Conservation (phyloP, 2,329 filamentous ascomycete species). For the Conoideocrella luteorostrata region DNA sequence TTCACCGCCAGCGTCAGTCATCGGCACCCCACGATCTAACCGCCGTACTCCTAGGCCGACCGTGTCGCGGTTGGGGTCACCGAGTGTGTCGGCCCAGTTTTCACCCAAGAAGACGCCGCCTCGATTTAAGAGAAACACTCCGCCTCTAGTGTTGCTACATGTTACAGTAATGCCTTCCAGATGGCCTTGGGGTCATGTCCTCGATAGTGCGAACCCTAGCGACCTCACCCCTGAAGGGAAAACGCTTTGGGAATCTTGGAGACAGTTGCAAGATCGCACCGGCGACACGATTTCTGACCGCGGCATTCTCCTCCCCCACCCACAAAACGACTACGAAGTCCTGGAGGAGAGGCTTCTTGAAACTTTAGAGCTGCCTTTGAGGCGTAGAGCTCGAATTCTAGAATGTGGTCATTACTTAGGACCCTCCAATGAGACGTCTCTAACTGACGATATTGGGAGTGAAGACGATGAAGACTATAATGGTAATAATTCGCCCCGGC, state of each 20-base stretch:
- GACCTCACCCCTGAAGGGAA: slow-evolving; percentile 41
- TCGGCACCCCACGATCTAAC: slow-evolving; percentile 48
- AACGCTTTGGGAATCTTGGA: slow-evolving; percentile 56
- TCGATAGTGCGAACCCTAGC: slow-evolving; percentile 35
- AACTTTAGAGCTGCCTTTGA: slow-evolving; percentile 62
- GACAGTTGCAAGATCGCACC: slow-evolving; percentile 61
- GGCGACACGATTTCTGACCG: slow-evolving; percentile 68
- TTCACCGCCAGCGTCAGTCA: slow-evolving; percentile 54
- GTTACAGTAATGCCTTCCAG: slow-evolving; percentile 68
- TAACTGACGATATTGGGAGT: slow-evolving; percentile 38
- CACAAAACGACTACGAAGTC: slow-evolving; percentile 72
- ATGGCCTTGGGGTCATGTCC: slow-evolving; percentile 55
- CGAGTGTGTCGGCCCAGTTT: slow-evolving; percentile 43
- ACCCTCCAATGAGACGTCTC: slow-evolving; percentile 43
- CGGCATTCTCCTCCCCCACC: slow-evolving; percentile 70
- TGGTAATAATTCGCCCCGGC: slow-evolving; percentile 19
- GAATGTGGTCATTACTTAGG: slow-evolving; percentile 73
- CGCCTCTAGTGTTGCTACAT: slow-evolving; percentile 70
- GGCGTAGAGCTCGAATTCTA: slow-evolving; percentile 59
- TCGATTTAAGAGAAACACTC: slow-evolving; percentile 49
- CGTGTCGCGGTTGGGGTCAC: slow-evolving; percentile 52
- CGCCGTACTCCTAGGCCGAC: slow-evolving; percentile 42
- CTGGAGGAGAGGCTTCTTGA: slow-evolving; percentile 73
- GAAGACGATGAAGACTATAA: slow-evolving; percentile 39
- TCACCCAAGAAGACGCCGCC: slow-evolving; percentile 53